A percentile compares a stretch with the other conserved stretches of the same genome.
Conservation (phyloP, 768 basidiomycete species). For the Tephrocybe sp. region DNA sequence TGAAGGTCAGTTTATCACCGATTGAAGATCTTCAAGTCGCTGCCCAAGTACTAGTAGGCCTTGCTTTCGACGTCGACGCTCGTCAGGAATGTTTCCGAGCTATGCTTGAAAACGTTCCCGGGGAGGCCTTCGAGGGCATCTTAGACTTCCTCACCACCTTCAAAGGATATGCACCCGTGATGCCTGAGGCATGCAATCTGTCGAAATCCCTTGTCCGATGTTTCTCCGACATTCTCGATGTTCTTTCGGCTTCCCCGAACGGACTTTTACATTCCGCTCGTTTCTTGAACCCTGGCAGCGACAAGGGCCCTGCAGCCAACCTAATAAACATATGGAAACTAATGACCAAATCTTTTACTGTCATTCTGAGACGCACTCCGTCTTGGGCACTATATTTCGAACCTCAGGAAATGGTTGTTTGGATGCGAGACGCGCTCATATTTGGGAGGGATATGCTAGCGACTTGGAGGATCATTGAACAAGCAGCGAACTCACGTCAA, state of each 20-base stretch:
- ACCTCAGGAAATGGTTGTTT: conserved; percentile 83
- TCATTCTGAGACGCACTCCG: conserved; percentile 85
- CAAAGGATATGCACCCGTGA: conserved; percentile 52
- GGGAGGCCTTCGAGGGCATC: conserved; percentile 69
- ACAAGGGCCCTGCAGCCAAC: conserved; percentile 46
- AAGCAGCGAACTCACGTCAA: conserved; percentile 46
- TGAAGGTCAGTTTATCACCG: conserved; percentile 80
- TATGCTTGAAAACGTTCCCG: conserved; percentile 67
- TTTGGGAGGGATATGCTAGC: conserved; percentile 86
- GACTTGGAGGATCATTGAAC: conserved; percentile 79
- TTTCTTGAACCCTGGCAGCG: conserved; percentile 49
- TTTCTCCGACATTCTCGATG: conserved; percentile 90
- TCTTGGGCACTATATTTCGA: conserved; percentile 82
- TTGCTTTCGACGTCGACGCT: conserved; percentile 88
- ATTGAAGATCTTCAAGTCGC: conserved; percentile 70
- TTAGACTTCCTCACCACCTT: conserved; percentile 69
- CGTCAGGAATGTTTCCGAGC: conserved; percentile 86
- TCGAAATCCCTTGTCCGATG: conserved; percentile 91
- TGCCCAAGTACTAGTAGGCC: conserved; percentile 77
- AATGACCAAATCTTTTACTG: conserved; percentile 77
- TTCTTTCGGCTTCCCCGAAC: conserved; percentile 71
- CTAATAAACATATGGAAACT: conserved; percentile 77
- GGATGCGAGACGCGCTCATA: conserved; percentile 99
- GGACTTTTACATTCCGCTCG: conserved; percentile 62
- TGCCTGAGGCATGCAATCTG: conserved; percentile 87